These are phyloP conservation scores for Fraxinus angustifolia DNA, from an alignment of 305 asterid species.

Conservation along the genomic window DNA sequence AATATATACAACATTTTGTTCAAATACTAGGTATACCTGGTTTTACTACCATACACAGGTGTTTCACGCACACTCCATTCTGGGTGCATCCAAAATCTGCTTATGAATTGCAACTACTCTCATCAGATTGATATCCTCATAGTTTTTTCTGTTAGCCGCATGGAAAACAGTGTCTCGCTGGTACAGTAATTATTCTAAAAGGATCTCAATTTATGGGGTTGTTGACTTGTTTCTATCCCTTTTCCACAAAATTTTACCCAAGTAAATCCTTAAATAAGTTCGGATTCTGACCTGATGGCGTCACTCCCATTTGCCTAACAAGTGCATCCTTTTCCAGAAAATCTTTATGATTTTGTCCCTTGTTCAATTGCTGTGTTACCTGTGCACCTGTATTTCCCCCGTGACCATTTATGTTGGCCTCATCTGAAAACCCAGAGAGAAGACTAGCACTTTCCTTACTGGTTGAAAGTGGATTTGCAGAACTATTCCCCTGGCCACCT, in stretches of 20 bases:
- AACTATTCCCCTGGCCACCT: slow-evolving; percentile 30
- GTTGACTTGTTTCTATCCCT: background rate
- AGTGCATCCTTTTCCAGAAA: slow-evolving; percentile 81
- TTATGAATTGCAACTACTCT: background rate
- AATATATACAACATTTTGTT: background rate
- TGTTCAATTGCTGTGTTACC: slow-evolving; percentile 36
- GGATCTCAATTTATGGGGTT: slow-evolving; percentile 15
- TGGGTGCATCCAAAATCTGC: background rate
- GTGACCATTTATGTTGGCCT: slow-evolving; percentile 39
- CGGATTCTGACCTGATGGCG: slow-evolving; percentile 83
- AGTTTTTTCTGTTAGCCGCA: background rate
- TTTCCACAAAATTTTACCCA: slow-evolving; percentile 37
- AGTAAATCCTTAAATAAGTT: slow-evolving; percentile 78
- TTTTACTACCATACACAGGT: background rate
- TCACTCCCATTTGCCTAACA: slow-evolving; percentile 89
- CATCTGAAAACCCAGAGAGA: slow-evolving; percentile 22
- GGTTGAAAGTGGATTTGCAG: slow-evolving; percentile 27
- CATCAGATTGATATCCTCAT: background rate
- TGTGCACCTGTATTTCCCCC: slow-evolving; percentile 35
- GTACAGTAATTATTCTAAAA: slow-evolving; percentile 9
- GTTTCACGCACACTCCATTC: background rate
- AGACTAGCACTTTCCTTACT: slow-evolving; percentile 16
- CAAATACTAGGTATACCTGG: background rate
- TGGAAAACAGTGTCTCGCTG: background rate
- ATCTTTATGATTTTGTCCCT: slow-evolving; percentile 71